Evolutionary conservation across 495 filamentous ascomycete species (phyloP), one percentile per base, ranked within the genome.

Genomic region (Articulospora tetracladia): DNA sequence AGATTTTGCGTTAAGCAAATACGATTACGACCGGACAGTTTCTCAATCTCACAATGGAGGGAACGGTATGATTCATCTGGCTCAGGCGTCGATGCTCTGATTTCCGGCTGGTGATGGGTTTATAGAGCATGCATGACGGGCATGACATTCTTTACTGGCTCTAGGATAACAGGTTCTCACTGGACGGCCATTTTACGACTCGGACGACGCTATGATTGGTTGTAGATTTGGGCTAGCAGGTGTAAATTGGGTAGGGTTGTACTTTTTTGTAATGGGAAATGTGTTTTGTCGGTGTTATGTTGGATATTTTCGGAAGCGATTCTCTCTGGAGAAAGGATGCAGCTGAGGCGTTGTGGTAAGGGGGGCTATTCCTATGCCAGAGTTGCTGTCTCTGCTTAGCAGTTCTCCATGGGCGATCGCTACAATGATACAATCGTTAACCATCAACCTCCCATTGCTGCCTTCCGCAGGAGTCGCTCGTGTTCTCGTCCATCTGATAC

Each of bases 1-100:
- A 57, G 80, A 85, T 15, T 77, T 83, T 41, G 70, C 77, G 0
- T 72, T 78, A 23, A 76, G 76, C 17, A 85, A 84, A 65, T 85
- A 78, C 60, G 72, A 70, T 15, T 80, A 77, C 41, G 54, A 48
- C 28, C 62, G 57, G 20, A 28, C 39, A 20, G 56, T 55, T 20
- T 22, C 58, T 15, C 66, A 60, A 23, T 2, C 28, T 39, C 56
- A 58, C 1, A 49, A 58, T n/a, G 48, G 46, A 30, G 17, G 53
- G 19, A 32, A 34, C 28, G 51, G 47, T 12, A 28, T 62, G 23
- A 27, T 41, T 32, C 61, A 57, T 49, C 20, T 58, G 26, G 34
- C 58, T 22, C 65, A 64, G 58, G 20, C 20, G 25, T 50, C 25
- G 22, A 25, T 50, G 47, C 25, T 50, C 20, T 25, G 17, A 25